Base-by-base conservation (phyloP, 2,329 filamentous ascomycete genomes). In the Hymenoscyphus fraxineus region DNA sequence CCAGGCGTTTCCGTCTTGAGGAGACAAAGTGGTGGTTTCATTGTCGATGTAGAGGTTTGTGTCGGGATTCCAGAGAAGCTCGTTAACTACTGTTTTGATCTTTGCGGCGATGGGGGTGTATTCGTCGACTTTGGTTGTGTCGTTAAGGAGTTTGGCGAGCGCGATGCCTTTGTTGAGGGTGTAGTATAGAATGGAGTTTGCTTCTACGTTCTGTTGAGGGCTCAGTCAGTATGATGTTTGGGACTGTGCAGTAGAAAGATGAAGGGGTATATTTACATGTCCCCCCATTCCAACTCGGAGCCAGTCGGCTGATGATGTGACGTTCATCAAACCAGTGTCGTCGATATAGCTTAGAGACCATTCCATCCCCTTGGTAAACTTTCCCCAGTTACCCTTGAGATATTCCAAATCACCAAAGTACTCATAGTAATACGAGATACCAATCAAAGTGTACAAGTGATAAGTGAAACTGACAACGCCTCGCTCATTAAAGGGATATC, bases 1-100 rank as follows among this genome's bases (percentile, higher is more conserved):
- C 74, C 86, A 79, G 59, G 81, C 79, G 73, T 87, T 87, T 16
- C 81, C 83, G 67, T 86, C 84, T 74, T 88, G 85, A 0, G 85
- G 83, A 64, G 82, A 78, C 2, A 89, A 76, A 0, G 79, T 78
- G 0, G 80, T 82, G 67, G 85, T 86, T 73, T 81, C 81, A 44
- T 84, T 84, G 72, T 83, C 81, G 64, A 77, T 77, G 76, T 81
- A 82, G 68, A 83, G 76, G 35, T 77, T 77, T 2, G 76, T 76
- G 0, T 71, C 64, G 3, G 75, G 68, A 64, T 82, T 77, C 67
- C 67, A 70, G 38, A 71, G 68, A 6, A 63, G 62, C 1, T 38
- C 58, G 61, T 70, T 71, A 4, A 59, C 61, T 6, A 65, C 65
- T 0, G 31, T 35, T 38, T 67, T 67, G 39, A 68, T 60, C 2